Evolutionary conservation across 75 land plant genomes (phyloP), one percentile per base, ranked within the genome.

Genomic region (Pinus taeda): DNA sequence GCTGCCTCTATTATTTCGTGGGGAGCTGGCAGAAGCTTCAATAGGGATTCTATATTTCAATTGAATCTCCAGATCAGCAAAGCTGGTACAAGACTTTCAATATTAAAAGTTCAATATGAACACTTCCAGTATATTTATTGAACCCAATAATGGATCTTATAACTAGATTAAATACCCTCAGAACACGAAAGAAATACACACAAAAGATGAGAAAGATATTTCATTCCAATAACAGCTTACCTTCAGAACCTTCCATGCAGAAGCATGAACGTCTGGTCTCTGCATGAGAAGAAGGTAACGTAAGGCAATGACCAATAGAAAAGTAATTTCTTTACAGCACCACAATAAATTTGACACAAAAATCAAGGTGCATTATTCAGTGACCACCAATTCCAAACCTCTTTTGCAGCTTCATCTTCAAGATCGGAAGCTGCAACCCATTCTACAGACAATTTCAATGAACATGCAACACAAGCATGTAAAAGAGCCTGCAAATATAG

Each of bases 391-490:
- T 75, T 62, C 20, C 45, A 63, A 82, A 93, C 93, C 86, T 77
- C 73, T 86, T 72, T 75, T 70, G 79, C 85, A 74, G 88, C 86
- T 22, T 76, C 91, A 76, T 95, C 94, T 87, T 96, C 97, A 71
- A 96, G 90, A 65, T 96, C 98, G 71, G 98, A 90, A 65, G 98
- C 92, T 42, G 97, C 91, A 79, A 96, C 85, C 97, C 98, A 96
- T 74, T 93, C 91, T 60, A 96, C 69, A 63, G 83, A 82, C 79
- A 93, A 85, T 88, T 89, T 93, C 78, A 86, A 71, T 18, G 87
- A 88, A 59, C 94, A 92, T 71, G 90, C 88, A 84, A 96, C 80
- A 79, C 92, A 86, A 36, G 98, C 97, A 90, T 96, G 98, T 57
- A 89, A 69, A 69, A 96, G 93, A 63, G 98, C 97, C 98, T 96